These are phyloP conservation scores for Fraxinus albicans DNA, from an alignment of 305 asterid species.

Conservation along the genomic window DNA sequence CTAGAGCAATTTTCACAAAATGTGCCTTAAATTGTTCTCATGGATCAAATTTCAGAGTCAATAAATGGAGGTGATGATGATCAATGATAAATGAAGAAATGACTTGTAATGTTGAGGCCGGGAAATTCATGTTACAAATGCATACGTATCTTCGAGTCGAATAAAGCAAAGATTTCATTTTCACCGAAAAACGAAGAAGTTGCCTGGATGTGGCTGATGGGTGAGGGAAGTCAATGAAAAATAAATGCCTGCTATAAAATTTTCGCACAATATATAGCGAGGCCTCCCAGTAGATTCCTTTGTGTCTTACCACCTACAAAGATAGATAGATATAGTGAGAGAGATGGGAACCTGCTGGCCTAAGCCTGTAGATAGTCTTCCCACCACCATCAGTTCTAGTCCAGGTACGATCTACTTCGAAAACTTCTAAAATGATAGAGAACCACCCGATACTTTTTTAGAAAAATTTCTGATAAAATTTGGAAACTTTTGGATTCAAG, in stretches of 20 bases:
- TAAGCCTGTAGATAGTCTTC: neutral
- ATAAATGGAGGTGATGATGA: too few relatives aligned
- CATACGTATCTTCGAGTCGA: too few relatives aligned
- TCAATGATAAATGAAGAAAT: too few relatives aligned
- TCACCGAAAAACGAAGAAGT: neutral
- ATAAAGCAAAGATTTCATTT: too few relatives aligned
- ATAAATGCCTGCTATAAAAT: neutral
- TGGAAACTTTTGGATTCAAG: neutral
- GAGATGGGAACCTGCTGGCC: neutral
- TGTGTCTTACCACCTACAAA: neutral
- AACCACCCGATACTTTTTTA: neutral
- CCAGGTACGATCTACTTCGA: neutral
- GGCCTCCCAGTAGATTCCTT: neutral
- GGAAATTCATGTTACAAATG: too few relatives aligned
- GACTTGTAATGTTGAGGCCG: too few relatives aligned
- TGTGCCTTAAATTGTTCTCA: too few relatives aligned
- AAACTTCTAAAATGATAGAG: neutral
- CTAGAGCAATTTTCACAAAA: too few relatives aligned
- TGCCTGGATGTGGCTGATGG: neutral
- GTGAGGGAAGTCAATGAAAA: neutral
- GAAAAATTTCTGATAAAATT: neutral
- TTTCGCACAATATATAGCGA: neutral
- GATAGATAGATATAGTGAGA: neutral
- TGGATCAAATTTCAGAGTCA: too few relatives aligned
- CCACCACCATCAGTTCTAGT: neutral